phyloP scores from a whole-genome alignment of 441 rosid genomes.

The Macaranga tanarius region DNA sequence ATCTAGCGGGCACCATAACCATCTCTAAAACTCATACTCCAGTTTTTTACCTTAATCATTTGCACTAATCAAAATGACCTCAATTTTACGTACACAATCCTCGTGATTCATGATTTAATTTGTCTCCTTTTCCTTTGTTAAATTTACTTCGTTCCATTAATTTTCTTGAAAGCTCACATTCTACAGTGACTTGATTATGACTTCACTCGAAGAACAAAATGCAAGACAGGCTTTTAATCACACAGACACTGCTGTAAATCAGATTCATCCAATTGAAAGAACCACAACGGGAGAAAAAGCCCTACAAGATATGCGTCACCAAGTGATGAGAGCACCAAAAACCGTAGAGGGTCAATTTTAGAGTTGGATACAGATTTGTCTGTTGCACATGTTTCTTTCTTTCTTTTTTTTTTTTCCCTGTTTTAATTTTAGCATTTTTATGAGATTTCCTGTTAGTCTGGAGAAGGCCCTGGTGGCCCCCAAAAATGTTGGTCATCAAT shows the following conservation, averaged over 20 bases:
- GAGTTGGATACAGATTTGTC: background rate
- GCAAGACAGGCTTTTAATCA: background rate
- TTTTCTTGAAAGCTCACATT: background rate
- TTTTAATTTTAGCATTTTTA: background rate
- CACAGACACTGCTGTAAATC: background rate
- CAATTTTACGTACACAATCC: background rate
- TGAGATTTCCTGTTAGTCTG: background rate
- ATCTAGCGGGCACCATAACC: background rate
- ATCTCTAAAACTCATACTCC: constrained; percentile 1
- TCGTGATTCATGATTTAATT: background rate
- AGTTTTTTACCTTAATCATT: background rate
- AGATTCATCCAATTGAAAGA: background rate
- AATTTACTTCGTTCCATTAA: background rate
- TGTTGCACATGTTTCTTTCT: background rate
- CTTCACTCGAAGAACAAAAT: background rate
- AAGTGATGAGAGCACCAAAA: background rate
- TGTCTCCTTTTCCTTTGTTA: background rate
- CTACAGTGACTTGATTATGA: background rate
- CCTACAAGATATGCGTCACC: background rate
- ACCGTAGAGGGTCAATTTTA: background rate
- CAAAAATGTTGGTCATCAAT: constrained; percentile 1
- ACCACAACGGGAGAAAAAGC: background rate
- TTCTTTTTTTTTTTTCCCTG: no score
- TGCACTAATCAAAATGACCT: background rate
- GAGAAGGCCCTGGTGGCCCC: background rate